phyloP scores from a whole-genome alignment of 805 yeast species.

The Alloascoidea africana region DNA sequence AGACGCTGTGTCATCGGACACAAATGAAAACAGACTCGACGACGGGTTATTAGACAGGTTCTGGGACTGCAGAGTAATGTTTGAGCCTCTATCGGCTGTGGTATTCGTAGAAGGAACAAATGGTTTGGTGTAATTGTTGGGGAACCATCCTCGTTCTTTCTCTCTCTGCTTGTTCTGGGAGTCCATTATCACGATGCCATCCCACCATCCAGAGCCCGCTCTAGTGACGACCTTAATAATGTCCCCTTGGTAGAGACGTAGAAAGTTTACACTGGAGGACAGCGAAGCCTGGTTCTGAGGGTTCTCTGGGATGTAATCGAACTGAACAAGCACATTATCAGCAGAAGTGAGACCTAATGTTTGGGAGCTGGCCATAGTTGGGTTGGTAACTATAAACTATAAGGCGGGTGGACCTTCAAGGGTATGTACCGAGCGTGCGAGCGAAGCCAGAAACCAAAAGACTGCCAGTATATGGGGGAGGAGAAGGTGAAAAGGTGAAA shows the following conservation, averaged over 20 bases:
- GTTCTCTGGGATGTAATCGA: slow-evolving; percentile 38
- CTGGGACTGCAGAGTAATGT: slow-evolving; percentile 14
- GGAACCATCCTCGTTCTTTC: slow-evolving; percentile 72
- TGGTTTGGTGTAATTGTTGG: slow-evolving; percentile 41
- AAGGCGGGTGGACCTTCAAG: not conserved
- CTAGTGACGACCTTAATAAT: slow-evolving; percentile 54
- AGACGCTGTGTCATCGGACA: slow-evolving; percentile 1
- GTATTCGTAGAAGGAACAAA: slow-evolving; percentile 18
- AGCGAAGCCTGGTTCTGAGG: slow-evolving; percentile 13
- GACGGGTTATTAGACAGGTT: slow-evolving; percentile 24
- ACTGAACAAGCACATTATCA: slow-evolving; percentile 44
- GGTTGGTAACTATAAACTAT: not conserved
- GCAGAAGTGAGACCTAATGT: slow-evolving; percentile 10
- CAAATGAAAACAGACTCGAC: slow-evolving; percentile 23
- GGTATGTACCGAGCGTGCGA: too few relatives aligned
- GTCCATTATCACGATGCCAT: slow-evolving; percentile 35
- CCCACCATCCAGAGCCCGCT: slow-evolving; percentile 74
- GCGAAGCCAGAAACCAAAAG: not conserved
- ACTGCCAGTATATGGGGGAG: not conserved
- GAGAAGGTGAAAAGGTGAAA: not conserved
- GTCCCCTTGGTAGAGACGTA: slow-evolving; percentile 49
- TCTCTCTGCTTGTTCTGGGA: slow-evolving; percentile 23
- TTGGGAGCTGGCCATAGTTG: not conserved
- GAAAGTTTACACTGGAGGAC: slow-evolving; percentile 20
- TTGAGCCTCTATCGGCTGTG: slow-evolving; percentile 31